Evolutionary conservation across 2,329 filamentous ascomycete genomes (phyloP), one percentile per base, ranked within the genome.

Genomic region (Paraphoma sp.): DNA sequence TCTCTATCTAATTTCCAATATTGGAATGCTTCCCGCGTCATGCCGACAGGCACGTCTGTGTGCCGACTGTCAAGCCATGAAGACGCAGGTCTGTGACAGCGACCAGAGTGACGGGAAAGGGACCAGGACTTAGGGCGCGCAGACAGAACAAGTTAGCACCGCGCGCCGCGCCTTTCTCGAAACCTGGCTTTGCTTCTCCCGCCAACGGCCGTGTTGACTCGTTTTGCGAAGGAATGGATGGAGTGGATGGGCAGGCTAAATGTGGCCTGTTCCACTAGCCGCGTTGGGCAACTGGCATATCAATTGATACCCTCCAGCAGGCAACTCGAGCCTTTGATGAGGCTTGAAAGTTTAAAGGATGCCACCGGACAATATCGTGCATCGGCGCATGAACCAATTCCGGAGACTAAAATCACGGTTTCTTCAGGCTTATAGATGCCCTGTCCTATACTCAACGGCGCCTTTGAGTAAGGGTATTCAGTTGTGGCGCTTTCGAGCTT

Each of bases 361-460:
- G 65, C 62, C 53, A 60, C 60, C 57, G 63, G 67, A 58, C 64
- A 62, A 61, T 64, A 66, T 58, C 57, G 53, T 70, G 72, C 72
- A 64, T 73, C 73, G 73, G 73, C 44, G 56, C 57, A 68, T 59
- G 59, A 60, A 44, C 72, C 69, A 53, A 42, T 70, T 74, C 54
- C 57, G 68, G 72, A 59, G 55, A 53, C 55, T 51, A 58, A 62
- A 56, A 42, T 52, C n/a, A 41, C 46, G 51, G 45, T 57, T 51
- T 49, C 48, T 53, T 44, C 33, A 53, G 60, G 60, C 57, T 55
- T 67, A 67, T 67, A 65, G 55, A 61, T 48, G 48, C 60, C 63
- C 64, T 68, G 65, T 54, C 64, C 68, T 70, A 74, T 70, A 70
- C 51, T 64, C 60, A 65, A 64, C 57, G 63, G 59, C 63, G 59